phyloP scores from a whole-genome alignment of 306 rosid genomes.

The Lathyrus oleraceus region DNA sequence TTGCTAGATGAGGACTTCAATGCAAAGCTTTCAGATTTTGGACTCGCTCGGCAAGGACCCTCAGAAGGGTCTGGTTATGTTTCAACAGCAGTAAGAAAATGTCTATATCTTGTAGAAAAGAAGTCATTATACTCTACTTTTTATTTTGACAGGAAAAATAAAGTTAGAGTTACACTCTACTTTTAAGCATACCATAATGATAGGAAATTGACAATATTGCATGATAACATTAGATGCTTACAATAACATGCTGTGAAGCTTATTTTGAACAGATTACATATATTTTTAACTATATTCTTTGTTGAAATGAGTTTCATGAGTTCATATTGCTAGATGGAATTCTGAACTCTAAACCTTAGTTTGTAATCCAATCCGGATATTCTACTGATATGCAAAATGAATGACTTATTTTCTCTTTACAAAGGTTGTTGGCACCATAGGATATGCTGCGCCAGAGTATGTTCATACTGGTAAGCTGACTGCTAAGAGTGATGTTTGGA shows the following conservation, averaged over 20 bases:
- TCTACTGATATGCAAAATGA: conserved; percentile 23
- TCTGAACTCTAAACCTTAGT: conserved; percentile 23
- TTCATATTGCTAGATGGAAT: conserved; percentile 18
- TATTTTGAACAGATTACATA: not conserved
- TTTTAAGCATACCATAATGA: conserved; percentile 15
- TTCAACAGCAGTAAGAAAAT: conserved; percentile 76
- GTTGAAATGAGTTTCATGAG: conserved; percentile 21
- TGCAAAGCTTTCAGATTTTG: conserved; percentile 98
- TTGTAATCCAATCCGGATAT: not conserved
- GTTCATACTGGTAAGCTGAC: conserved; percentile 91
- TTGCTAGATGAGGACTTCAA: conserved; percentile 83
- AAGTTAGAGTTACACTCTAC: not conserved
- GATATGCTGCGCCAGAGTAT: conserved; percentile 97
- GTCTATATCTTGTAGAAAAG: conserved; percentile 12
- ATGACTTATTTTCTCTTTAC: conserved; percentile 37
- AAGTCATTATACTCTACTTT: conserved; percentile 20
- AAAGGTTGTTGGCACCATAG: conserved; percentile 95
- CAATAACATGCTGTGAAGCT: conserved; percentile 4
- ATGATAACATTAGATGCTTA: conserved; percentile 13
- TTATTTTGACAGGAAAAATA: no score
- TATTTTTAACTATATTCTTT: conserved; percentile 18
- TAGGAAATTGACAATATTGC: conserved; percentile 7
- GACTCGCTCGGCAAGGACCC: conserved; percentile 99
- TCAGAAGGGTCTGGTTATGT: conserved; percentile 77
- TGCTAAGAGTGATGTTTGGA: conserved; percentile 93